Evolutionary conservation across 2,329 filamentous ascomycete genomes (phyloP), one percentile per base, ranked within the genome.

Genomic region (Penicillium sp.): DNA sequence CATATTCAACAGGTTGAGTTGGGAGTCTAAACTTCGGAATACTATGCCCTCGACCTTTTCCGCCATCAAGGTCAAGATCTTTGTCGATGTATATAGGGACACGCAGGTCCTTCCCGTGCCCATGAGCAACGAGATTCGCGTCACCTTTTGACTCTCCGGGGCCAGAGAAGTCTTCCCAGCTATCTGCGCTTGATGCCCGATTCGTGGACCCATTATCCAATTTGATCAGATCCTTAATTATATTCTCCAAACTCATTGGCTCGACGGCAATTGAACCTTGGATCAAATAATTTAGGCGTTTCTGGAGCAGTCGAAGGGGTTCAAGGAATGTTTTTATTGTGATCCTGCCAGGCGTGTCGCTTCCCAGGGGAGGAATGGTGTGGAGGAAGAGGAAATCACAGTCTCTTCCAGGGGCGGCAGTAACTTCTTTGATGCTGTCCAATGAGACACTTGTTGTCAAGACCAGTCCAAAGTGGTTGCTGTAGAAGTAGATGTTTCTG

Each of bases 261-360:
- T 89, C 83, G 36, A 89, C 86, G 0, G 88, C 82, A 51, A 89
- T 85, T 2, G 89, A 83, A 59, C 94, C 89, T 63, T 90, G 88
- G 3, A 97, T 85, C 23, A 99, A 75, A 55, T 91, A 88, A 67
- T 96, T 95, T 13, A 99, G 78, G 15, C 94, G 86, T 40, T 86
- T 83, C 65, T 96, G 89, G 4, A 99, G 80, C 5, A 97, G 80
- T 55, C 84, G 84, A 36, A 97, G 78, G 20, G 94, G 89, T 62
- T 97, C 93, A 20, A 99, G 78, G 76, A 97, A 99, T 0, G 90
- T 89, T 75, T 96, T 97, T 67, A 99, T 84, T 0, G 90, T 93
- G 52, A 97, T 84, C 46, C 90, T 82, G 3, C 86, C 86, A 41
- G 86, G 86, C 10, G 83, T 85, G 36, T 80, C 79, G 54, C 81